These are phyloP conservation scores for Plasmodium vivax DNA, from an alignment of 169 alveolate genomes.

Conservation along the genomic window DNA sequence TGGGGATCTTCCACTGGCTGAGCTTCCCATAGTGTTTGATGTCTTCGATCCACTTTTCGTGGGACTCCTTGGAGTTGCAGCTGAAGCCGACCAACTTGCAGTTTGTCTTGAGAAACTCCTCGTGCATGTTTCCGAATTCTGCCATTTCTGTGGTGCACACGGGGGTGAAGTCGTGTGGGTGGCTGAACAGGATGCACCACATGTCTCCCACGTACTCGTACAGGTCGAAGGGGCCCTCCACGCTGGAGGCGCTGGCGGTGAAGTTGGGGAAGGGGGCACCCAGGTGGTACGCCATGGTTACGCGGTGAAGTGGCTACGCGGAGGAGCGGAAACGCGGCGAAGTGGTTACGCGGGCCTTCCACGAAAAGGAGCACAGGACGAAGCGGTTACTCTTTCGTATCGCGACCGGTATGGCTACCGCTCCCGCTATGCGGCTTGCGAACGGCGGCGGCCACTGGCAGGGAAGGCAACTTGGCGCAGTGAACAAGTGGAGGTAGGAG, in stretches of 20 bases:
- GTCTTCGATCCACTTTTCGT: constrained; percentile 74
- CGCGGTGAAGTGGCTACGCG: not conserved
- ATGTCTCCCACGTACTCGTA: constrained; percentile 19
- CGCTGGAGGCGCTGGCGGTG: constrained; percentile 37
- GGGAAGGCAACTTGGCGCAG: not conserved
- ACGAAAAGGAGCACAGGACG: not conserved
- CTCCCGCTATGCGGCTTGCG: not conserved
- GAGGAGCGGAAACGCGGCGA: no score
- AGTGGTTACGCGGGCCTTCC: not conserved
- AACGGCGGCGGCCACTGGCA: not conserved
- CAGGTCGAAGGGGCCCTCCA: constrained; percentile 41
- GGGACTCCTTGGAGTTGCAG: constrained; percentile 78
- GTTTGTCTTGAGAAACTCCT: constrained; percentile 74
- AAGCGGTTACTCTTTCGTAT: not conserved
- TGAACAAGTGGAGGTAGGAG: not conserved
- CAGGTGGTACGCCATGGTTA: constrained; percentile 36
- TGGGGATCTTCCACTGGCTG: constrained; percentile 73
- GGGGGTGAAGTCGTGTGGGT: constrained; percentile 88
- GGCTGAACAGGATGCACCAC: constrained; percentile 75
- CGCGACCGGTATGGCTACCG: no score
- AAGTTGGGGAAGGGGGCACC: constrained; percentile 50
- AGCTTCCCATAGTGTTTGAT: constrained; percentile 40
- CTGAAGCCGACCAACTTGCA: constrained; percentile 83
- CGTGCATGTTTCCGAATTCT: constrained; percentile 74
- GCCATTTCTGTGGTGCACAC: constrained; percentile 90